A percentile compares a stretch with the other conserved stretches of the same genome.
Conservation (phyloP, 2,329 filamentous ascomycete genomes). For the Beauveria pseudobassiana region DNA sequence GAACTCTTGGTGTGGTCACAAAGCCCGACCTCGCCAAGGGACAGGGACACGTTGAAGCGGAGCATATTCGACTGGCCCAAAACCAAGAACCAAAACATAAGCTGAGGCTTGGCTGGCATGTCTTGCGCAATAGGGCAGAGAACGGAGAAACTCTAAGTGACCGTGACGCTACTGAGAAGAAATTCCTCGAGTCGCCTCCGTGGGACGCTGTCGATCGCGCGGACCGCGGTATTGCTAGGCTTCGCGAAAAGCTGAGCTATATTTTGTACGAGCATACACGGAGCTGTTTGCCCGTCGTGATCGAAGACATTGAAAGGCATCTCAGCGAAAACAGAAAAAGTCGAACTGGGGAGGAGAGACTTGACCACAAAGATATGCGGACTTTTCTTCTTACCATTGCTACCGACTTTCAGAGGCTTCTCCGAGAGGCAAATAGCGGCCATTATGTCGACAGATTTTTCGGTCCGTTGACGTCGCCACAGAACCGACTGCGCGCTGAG, state of each 20-base stretch:
- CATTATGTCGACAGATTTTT: slow-evolving; percentile 20
- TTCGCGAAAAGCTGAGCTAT: slow-evolving; percentile 18
- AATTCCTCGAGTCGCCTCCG: not conserved
- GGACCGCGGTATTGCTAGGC: slow-evolving; percentile 25
- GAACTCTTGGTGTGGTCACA: slow-evolving; percentile 51
- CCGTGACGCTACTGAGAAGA: not conserved
- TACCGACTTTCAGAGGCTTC: slow-evolving; percentile 25
- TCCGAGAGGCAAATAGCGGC: slow-evolving; percentile 22
- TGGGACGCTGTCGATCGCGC: slow-evolving; percentile 21
- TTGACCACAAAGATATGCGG: slow-evolving; percentile 20
- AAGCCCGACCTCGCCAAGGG: slow-evolving; percentile 39
- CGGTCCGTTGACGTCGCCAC: not conserved
- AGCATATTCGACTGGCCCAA: slow-evolving; percentile 25
- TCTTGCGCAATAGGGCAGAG: slow-evolving; percentile 38
- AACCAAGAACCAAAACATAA: slow-evolving; percentile 21
- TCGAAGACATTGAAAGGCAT: not conserved
- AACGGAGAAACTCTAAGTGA: slow-evolving; percentile 12
- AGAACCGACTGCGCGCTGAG: slow-evolving; percentile 19
- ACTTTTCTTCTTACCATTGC: slow-evolving; percentile 29
- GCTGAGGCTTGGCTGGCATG: slow-evolving; percentile 40
- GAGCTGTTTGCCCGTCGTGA: slow-evolving; percentile 20
- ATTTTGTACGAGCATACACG: slow-evolving; percentile 24
- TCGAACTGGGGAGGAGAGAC: not conserved
- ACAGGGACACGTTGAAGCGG: slow-evolving; percentile 27
- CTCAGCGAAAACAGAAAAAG: not conserved